A percentile compares a stretch with the other conserved stretches of the same genome.
These are phyloP conservation scores for Podaxis sp. DNA, from an alignment of 768 basidiomycete species.

Conservation along the genomic window DNA sequence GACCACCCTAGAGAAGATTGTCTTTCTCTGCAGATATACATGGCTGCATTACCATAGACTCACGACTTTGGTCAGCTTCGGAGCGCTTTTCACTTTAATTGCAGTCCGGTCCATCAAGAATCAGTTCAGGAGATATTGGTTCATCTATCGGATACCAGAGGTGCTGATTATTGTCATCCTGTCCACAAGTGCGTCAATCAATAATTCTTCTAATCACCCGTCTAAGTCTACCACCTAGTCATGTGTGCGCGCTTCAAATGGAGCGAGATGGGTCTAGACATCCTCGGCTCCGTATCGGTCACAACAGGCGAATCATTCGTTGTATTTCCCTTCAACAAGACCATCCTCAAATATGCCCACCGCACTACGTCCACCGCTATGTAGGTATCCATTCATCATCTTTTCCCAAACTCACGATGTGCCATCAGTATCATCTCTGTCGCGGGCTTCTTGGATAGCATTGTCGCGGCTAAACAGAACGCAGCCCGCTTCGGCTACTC, in stretches of 20 bases:
- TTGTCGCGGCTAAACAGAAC: constrained; percentile 94
- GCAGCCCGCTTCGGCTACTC: constrained; percentile 81
- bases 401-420: background rate
- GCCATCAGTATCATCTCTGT: constrained; percentile 66
- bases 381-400: constrained; percentile 31
- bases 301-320: constrained; percentile 62
- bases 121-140: constrained; percentile 59
- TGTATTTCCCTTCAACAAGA: constrained; percentile 65
- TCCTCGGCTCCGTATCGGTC: constrained; percentile 78
- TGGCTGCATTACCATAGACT: constrained; percentile 57
- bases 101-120: constrained; percentile 57
- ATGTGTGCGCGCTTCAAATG: constrained; percentile 69
- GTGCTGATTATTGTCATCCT: constrained; percentile 84
- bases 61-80: constrained; percentile 76
- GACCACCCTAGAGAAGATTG: constrained; percentile 72
- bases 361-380: constrained; percentile 85
- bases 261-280: constrained; percentile 77
- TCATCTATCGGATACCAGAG: constrained; percentile 83
- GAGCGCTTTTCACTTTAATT: constrained; percentile 67
- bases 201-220: background rate
- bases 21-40: constrained; percentile 67
- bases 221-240: constrained; percentile 40
- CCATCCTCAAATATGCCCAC: constrained; percentile 63
- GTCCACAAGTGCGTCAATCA: constrained; percentile 65
- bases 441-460: constrained; percentile 91